phyloP scores from a whole-genome alignment of 345 rosid genomes.

The Kernera saxatilis region DNA sequence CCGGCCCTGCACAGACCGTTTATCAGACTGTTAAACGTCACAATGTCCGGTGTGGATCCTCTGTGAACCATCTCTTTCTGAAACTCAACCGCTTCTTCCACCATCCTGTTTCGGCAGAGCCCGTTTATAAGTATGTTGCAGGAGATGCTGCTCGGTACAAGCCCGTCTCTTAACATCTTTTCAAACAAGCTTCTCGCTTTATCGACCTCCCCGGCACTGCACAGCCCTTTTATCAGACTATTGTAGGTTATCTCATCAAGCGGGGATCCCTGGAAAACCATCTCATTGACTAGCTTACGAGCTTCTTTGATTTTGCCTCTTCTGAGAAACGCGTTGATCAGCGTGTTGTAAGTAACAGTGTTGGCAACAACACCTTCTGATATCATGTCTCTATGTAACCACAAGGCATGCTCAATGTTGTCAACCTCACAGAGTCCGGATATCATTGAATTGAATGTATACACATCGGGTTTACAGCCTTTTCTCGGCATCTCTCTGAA shows the following conservation, averaged over 20 bases:
- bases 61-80: constrained; percentile 64
- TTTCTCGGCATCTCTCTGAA: constrained; percentile 58
- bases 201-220: constrained; percentile 58
- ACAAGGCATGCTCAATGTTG: constrained; percentile 52
- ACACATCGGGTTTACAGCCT: constrained; percentile 80
- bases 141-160: constrained; percentile 49
- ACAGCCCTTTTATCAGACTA: constrained; percentile 60
- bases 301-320: constrained; percentile 66
- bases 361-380: constrained; percentile 75
- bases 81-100: constrained; percentile 60
- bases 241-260: constrained; percentile 77
- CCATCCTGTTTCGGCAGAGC: constrained; percentile 55
- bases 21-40: constrained; percentile 72
- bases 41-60: constrained; percentile 73
- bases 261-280: constrained; percentile 67
- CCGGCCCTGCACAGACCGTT: constrained; percentile 70
- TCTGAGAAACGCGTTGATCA: constrained; percentile 55
- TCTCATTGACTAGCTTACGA: constrained; percentile 64
- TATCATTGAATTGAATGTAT: constrained; percentile 71
- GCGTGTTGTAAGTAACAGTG: constrained; percentile 73
- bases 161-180: constrained; percentile 61
- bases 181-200: constrained; percentile 72
- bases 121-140: constrained; percentile 76
- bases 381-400: constrained; percentile 58
- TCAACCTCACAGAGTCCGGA: constrained; percentile 62